Conservation (phyloP, 108 stramenopile species). For the Asterionellopsis glacialis region DNA sequence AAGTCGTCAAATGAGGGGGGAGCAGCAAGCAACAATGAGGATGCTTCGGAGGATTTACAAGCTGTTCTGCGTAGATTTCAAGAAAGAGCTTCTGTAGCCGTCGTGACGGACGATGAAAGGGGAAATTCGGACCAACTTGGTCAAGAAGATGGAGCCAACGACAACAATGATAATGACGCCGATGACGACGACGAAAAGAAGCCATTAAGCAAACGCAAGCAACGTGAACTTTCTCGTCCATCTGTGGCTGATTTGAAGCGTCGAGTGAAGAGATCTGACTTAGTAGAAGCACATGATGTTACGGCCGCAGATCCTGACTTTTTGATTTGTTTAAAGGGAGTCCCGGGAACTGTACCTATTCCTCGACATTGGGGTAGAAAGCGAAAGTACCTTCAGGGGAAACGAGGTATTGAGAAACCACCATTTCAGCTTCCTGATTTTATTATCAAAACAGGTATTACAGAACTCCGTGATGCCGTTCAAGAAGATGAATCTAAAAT, state of each 20-base stretch:
- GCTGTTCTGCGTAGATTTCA: constrained; percentile 57
- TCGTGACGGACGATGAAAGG: constrained; percentile 42
- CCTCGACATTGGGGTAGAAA: constrained; percentile 98
- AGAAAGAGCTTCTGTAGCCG: constrained; percentile 42
- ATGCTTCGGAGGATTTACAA: constrained; percentile 25
- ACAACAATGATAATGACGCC: constrained; percentile 19
- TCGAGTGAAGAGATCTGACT: constrained; percentile 74
- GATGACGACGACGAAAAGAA: constrained; percentile 36
- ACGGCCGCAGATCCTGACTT: constrained; percentile 94
- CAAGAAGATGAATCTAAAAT: constrained; percentile 77
- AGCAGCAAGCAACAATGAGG: constrained; percentile 9
- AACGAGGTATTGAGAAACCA: constrained; percentile 91
- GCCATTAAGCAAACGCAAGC: constrained; percentile 77
- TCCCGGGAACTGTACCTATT: constrained; percentile 90
- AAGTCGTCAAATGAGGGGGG: constrained; percentile 15
- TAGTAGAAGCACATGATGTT: constrained; percentile 98
- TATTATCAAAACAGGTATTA: constrained; percentile 96
- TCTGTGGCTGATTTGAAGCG: constrained; percentile 96
- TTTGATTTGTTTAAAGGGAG: constrained; percentile 83
- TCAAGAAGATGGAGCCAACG: neutral
- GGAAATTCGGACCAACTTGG: neutral
- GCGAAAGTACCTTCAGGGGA: constrained; percentile 97
- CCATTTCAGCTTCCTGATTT: constrained; percentile 96
- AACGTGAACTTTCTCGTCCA: constrained; percentile 79
- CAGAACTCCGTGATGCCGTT: constrained; percentile 82